Evolutionary conservation across 2,329 filamentous ascomycete species (phyloP).

Genomic region (Colletotrichum sp.): DNA sequence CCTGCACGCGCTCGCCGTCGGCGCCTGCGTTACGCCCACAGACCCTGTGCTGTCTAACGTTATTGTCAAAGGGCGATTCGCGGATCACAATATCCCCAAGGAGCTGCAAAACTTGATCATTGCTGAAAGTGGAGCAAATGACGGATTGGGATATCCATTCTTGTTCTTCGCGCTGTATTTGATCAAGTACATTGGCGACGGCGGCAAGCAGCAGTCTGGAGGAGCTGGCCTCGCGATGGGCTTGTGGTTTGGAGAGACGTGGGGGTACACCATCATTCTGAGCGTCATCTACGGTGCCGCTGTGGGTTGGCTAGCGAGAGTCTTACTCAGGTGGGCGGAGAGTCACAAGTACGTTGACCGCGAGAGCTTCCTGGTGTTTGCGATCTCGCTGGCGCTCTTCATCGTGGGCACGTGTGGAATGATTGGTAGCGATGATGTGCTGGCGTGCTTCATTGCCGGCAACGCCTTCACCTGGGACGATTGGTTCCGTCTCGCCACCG

Average conservation of each 20-base stretch:
- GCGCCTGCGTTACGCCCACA: constrained; percentile 89
- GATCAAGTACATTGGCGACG: constrained; percentile 74
- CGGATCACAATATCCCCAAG: constrained; percentile 86
- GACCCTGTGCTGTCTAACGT: constrained; percentile 88
- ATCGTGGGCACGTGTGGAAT: constrained; percentile 87
- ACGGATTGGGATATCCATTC: constrained; percentile 89
- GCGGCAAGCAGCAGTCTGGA: constrained; percentile 58
- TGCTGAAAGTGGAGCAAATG: constrained; percentile 86
- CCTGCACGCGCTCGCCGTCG: constrained; percentile 80
- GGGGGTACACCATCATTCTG: constrained; percentile 82
- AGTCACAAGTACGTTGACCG: constrained; percentile 81
- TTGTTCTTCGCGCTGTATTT: constrained; percentile 85
- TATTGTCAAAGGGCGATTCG: constrained; percentile 93
- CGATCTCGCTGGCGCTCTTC: constrained; percentile 84
- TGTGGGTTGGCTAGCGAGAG: constrained; percentile 83
- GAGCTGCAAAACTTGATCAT: constrained; percentile 81
- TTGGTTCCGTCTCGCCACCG: constrained; percentile 89
- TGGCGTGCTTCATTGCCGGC: constrained; percentile 91
- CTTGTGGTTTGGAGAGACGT: constrained; percentile 85
- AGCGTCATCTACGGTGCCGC: constrained; percentile 78
- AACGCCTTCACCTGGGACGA: constrained; percentile 94
- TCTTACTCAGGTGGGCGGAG: constrained; percentile 84
- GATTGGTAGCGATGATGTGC: constrained; percentile 86
- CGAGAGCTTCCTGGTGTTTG: constrained; percentile 88
- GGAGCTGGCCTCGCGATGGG: constrained; percentile 73